Percentiles rank a stretch among this genome's conserved stretches.
phyloP scores from a whole-genome alignment of 352 stramenopile genomes.

The Globisporangium sylvaticum region DNA sequence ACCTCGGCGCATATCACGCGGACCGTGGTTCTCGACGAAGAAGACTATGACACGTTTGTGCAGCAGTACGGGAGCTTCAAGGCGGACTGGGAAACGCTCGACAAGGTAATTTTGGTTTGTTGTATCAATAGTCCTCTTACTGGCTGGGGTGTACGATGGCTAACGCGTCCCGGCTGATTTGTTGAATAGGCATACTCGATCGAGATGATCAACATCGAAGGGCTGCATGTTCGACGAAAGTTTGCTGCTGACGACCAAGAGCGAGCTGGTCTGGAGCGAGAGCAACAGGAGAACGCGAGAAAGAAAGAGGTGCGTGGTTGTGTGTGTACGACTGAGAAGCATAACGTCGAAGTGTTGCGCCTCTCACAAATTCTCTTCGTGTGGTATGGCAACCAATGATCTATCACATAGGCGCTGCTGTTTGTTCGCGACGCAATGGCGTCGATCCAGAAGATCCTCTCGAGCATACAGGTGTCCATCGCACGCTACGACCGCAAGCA shows the following conservation, averaged over 20 bases:
- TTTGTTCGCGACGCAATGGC: slow-evolving; percentile 45
- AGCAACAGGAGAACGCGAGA: slow-evolving; percentile 18
- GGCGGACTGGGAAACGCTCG: slow-evolving; percentile 59
- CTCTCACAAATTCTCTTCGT: background rate
- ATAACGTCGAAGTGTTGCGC: too few species aligned
- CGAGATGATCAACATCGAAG: slow-evolving; percentile 45
- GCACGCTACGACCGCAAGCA: slow-evolving; percentile 33
- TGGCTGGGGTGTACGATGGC: background rate
- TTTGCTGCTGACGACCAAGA: slow-evolving; percentile 13
- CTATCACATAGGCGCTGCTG: slow-evolving; percentile 20
- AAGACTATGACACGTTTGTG: slow-evolving; percentile 53
- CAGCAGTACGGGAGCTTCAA: slow-evolving; percentile 44
- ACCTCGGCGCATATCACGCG: slow-evolving; percentile 41
- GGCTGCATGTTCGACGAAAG: slow-evolving; percentile 36
- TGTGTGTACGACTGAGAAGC: too few species aligned
- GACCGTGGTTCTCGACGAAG: slow-evolving; percentile 57
- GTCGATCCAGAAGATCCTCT: slow-evolving; percentile 43
- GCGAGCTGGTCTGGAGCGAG: slow-evolving; percentile 19
- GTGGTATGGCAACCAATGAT: background rate
- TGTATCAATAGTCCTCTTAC: background rate
- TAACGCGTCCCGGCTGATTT: background rate
- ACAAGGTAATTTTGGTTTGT: slow-evolving; percentile 36
- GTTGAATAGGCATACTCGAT: slow-evolving; percentile 37
- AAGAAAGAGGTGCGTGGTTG: slow-evolving; percentile 34
- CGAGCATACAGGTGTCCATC: slow-evolving; percentile 36